These are phyloP conservation scores for Saccharomyces hybrid DNA, from an alignment of 1,139 yeast genomes.

Conservation along the genomic window DNA sequence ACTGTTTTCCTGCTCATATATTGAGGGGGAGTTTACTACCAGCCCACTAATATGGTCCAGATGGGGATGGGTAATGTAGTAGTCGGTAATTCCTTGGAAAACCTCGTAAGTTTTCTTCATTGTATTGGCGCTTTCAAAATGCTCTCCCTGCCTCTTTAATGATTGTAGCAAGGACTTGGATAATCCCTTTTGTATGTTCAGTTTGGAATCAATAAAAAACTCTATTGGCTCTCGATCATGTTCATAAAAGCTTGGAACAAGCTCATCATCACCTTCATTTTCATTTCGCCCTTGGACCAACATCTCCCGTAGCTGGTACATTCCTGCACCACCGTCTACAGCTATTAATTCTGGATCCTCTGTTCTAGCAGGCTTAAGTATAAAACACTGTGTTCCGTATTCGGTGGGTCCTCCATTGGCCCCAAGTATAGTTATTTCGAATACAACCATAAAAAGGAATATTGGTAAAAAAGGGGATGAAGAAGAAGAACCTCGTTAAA, in stretches of 20 bases:
- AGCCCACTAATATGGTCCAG: constrained; percentile 70
- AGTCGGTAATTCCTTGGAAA: constrained; percentile 30
- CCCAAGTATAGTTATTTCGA: constrained; percentile 57
- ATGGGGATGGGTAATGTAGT: constrained; percentile 75
- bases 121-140: background rate
- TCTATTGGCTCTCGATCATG: constrained; percentile 13
- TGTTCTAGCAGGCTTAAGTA: constrained; percentile 48
- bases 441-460: constrained; percentile 12
- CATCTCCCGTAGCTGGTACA: constrained; percentile 34
- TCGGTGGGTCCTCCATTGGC: constrained; percentile 76
- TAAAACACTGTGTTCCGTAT: constrained; percentile 54
- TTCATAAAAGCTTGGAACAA: constrained; percentile 12
- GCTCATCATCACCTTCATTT: background rate
- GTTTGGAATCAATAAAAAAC: constrained; percentile 8
- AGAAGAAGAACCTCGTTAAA: background rate
- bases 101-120: constrained; percentile 11
- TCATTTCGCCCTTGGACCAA: constrained; percentile 1
- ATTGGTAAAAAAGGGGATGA: background rate
- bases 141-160: background rate
- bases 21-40: constrained; percentile 63
- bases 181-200: constrained; percentile 10
- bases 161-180: constrained; percentile 3
- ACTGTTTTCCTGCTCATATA: constrained; percentile 24
- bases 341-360: constrained; percentile 41
- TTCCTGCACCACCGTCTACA: constrained; percentile 76